Conservation (phyloP, 495 filamentous ascomycete genomes). For the Chaetomium tenue region DNA sequence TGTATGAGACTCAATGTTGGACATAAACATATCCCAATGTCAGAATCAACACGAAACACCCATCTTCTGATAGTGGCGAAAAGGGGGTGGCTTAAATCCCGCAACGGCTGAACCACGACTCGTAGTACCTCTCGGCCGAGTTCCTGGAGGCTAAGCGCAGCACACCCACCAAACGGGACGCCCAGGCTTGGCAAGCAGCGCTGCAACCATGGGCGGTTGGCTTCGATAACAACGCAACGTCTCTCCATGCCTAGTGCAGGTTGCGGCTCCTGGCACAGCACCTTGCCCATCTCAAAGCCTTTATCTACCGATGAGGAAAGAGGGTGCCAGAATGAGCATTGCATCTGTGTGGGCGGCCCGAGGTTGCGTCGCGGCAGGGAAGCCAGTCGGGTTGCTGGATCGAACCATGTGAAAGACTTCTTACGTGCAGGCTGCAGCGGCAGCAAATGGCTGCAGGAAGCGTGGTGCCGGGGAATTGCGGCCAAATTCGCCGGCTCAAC, state of each 20-base stretch:
- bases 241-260: not conserved
- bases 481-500: conserved; percentile 32
- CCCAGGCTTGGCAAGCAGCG: not conserved
- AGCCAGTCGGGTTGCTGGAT: conserved; percentile 31
- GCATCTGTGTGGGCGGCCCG: not conserved
- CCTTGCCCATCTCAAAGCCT: not conserved
- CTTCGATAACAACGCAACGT: not conserved
- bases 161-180: not conserved
- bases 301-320: not conserved
- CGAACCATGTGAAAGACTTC: conserved; percentile 29
- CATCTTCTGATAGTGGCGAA: not conserved
- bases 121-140: not conserved
- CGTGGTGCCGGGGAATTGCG: conserved; percentile 31
- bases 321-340: not conserved
- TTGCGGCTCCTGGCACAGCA: not conserved
- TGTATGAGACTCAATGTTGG: not conserved
- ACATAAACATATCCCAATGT: not conserved
- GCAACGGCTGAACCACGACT: not conserved
- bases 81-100: not conserved
- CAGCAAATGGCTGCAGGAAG: conserved; percentile 11
- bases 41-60: not conserved
- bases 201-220: not conserved
- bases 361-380: conserved; percentile 11
- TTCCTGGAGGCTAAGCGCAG: not conserved
- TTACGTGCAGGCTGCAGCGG: conserved; percentile 20